These are phyloP conservation scores for Falciphora oryzae DNA, from an alignment of 2,329 filamentous ascomycete species.

Conservation along the genomic window DNA sequence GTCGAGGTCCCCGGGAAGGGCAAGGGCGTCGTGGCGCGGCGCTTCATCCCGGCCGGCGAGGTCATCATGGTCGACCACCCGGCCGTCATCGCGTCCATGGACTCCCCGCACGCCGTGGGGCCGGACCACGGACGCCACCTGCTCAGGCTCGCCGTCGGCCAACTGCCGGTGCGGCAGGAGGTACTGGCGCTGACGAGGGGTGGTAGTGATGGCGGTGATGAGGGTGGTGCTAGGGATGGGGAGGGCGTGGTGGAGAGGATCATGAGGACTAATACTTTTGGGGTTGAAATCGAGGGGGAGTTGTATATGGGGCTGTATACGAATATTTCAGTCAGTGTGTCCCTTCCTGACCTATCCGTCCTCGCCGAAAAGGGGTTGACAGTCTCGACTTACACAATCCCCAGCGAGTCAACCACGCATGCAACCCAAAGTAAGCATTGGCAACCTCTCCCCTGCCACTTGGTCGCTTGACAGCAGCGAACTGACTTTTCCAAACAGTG, in stretches of 20 bases:
- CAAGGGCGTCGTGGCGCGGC: slow-evolving; percentile 25
- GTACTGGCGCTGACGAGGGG: slow-evolving; percentile 25
- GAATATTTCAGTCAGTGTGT: slow-evolving; percentile 25
- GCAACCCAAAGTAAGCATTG: slow-evolving; percentile 27
- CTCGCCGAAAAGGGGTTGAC: neutral
- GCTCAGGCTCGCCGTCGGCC: slow-evolving; percentile 23
- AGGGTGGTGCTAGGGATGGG: too few relatives aligned
- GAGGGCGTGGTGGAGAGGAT: slow-evolving; percentile 26
- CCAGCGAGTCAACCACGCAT: slow-evolving; percentile 31
- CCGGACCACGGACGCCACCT: slow-evolving; percentile 19
- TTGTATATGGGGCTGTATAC: slow-evolving; percentile 26
- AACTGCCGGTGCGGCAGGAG: slow-evolving; percentile 20
- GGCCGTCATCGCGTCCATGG: slow-evolving; percentile 22
- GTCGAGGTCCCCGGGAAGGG: slow-evolving; percentile 24
- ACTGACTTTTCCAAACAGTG: slow-evolving; percentile 17
- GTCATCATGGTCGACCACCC: slow-evolving; percentile 26
- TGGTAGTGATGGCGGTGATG: slow-evolving; percentile 19
- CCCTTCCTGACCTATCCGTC: neutral
- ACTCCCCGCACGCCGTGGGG: slow-evolving; percentile 16
- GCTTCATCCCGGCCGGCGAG: slow-evolving; percentile 25
- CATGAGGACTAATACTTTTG: slow-evolving; percentile 29
- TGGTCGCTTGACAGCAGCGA: neutral
- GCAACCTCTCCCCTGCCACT: neutral
- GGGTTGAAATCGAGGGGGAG: slow-evolving; percentile 17
- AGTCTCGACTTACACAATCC: neutral